Percentiles rank a stretch among this genome's conserved stretches.
These are phyloP conservation scores for Cryphonectria naterciae DNA, from an alignment of 2,329 filamentous ascomycete genomes.

Conservation along the genomic window DNA sequence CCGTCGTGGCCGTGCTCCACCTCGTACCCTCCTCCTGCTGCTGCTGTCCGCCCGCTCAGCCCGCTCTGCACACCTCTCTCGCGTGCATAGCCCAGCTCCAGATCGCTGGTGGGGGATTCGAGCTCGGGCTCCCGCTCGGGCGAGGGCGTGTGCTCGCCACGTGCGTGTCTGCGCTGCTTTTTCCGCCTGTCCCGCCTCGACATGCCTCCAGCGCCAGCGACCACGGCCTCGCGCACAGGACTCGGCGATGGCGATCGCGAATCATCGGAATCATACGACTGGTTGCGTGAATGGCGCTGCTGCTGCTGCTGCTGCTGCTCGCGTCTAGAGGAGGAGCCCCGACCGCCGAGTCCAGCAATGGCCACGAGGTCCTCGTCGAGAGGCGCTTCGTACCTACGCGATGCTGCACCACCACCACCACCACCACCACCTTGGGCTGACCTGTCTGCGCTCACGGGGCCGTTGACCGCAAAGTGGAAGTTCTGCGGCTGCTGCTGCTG, in stretches of 20 bases:
- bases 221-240: background rate
- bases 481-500: slow-evolving; percentile 11
- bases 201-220: background rate
- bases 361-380: background rate
- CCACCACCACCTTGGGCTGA: background rate
- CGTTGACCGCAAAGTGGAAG: slow-evolving; percentile 22
- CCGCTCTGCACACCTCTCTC: background rate
- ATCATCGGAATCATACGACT: background rate
- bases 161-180: slow-evolving; percentile 12
- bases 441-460: background rate
- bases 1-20: background rate
- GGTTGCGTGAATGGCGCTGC: background rate
- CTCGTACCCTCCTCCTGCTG: background rate
- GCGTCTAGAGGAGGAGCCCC: slow-evolving; percentile 19
- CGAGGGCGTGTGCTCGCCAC: slow-evolving; percentile 5
- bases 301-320: slow-evolving; percentile 17
- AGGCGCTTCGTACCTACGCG: background rate
- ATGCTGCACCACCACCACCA: no score
- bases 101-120: background rate
- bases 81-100: background rate
- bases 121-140: slow-evolving; percentile 1
- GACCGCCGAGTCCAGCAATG: background rate
- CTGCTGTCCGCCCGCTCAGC: background rate
- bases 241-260: slow-evolving; percentile 3
- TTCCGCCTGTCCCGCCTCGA: slow-evolving; percentile 6